Evolutionary conservation across 2,329 filamentous ascomycete genomes (phyloP).

Genomic region (Westerdykella sp.): DNA sequence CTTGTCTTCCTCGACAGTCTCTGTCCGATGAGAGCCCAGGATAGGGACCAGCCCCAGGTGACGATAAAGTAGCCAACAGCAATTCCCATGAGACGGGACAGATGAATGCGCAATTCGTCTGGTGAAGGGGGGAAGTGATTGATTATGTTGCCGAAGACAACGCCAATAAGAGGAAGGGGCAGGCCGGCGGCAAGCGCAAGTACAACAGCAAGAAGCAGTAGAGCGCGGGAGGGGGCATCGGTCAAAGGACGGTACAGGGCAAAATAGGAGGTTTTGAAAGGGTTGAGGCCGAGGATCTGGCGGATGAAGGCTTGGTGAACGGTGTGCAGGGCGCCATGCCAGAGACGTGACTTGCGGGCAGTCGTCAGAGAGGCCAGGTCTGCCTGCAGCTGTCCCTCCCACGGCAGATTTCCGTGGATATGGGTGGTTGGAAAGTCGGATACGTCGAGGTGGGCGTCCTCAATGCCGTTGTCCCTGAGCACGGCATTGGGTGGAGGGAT

Average conservation of each 20-base stretch:
- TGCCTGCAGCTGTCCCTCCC: constrained; percentile 28
- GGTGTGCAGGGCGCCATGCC: constrained; percentile 22
- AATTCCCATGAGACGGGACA: constrained; percentile 41
- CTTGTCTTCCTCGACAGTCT: constrained; percentile 44
- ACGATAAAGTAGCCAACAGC: constrained; percentile 46
- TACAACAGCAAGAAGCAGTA: constrained; percentile 31
- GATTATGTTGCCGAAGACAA: constrained; percentile 48
- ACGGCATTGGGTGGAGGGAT: background rate
- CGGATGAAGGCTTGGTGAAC: constrained; percentile 31
- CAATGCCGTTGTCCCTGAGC: background rate
- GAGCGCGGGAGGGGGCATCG: constrained; percentile 33
- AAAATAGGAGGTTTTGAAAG: constrained; percentile 46
- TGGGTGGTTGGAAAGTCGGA: background rate
- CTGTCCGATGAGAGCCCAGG: constrained; percentile 47
- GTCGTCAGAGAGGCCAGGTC: constrained; percentile 33
- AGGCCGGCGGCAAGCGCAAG: constrained; percentile 51
- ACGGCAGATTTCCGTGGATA: constrained; percentile 20
- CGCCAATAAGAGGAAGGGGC: constrained; percentile 57
- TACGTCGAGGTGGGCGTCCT: background rate
- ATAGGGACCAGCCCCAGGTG: constrained; percentile 46
- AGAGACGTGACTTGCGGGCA: constrained; percentile 26
- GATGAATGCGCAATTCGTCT: constrained; percentile 37
- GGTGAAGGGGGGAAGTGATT: constrained; percentile 46
- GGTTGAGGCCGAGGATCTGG: constrained; percentile 39
- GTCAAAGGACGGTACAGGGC: constrained; percentile 44